Percentiles rank a stretch among this genome's conserved stretches.
phyloP scores from a whole-genome alignment of 768 basidiomycete genomes.

The Leccinum broughii region DNA sequence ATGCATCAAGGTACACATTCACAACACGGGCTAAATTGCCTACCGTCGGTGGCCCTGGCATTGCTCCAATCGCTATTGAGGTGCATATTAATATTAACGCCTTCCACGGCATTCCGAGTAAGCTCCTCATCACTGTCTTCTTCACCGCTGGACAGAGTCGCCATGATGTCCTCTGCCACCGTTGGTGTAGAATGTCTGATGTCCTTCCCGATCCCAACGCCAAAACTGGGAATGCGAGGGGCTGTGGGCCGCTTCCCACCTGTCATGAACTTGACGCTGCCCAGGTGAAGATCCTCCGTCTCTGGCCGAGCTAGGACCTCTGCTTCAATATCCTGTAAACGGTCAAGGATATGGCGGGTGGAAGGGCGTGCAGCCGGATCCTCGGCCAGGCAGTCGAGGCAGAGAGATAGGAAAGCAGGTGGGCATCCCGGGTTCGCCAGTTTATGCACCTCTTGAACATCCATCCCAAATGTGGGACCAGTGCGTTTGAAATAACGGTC shows the following conservation, averaged over 20 bases:
- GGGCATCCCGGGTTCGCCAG: slow-evolving; percentile 78
- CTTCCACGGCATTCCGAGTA: slow-evolving; percentile 52
- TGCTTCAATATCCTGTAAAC: slow-evolving; percentile 77
- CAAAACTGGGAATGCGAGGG: slow-evolving; percentile 88
- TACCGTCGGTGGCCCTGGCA: slow-evolving; percentile 37
- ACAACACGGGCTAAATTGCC: slow-evolving; percentile 6
- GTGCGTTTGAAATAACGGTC: slow-evolving; percentile 74
- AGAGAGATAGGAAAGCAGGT: slow-evolving; percentile 70
- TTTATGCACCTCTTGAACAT: slow-evolving; percentile 66
- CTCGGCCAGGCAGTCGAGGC: slow-evolving; percentile 70
- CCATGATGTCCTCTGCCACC: slow-evolving; percentile 36
- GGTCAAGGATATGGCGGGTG: slow-evolving; percentile 76
- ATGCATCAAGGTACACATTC: slow-evolving; percentile 15
- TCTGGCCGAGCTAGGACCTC: slow-evolving; percentile 75
- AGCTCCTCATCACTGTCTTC: slow-evolving; percentile 69
- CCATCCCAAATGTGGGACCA: slow-evolving; percentile 79
- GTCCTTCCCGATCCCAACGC: slow-evolving; percentile 64
- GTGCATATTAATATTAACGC: slow-evolving; percentile 48
- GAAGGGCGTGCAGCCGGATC: slow-evolving; percentile 71
- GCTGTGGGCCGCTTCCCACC: slow-evolving; percentile 58
- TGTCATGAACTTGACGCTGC: slow-evolving; percentile 82
- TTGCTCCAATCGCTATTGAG: slow-evolving; percentile 48
- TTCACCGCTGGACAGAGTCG: slow-evolving; percentile 42
- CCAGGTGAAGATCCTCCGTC: slow-evolving; percentile 72
- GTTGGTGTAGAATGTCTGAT: slow-evolving; percentile 41